These are phyloP conservation scores for Entomortierella parvispora DNA, from an alignment of 192 early-diverging fungal species.

Conservation along the genomic window DNA sequence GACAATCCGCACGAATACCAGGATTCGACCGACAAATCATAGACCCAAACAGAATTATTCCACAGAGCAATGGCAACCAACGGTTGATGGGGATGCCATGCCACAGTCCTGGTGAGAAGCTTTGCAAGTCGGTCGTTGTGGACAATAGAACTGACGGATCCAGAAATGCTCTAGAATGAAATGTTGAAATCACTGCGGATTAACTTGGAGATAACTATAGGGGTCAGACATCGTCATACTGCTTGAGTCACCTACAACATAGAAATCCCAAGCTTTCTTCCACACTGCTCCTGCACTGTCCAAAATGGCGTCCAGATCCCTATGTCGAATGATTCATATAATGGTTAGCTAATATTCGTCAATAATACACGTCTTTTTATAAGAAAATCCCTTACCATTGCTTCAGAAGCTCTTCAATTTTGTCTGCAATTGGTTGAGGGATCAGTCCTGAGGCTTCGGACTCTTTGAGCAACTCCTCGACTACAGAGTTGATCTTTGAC, in stretches of 20 bases:
- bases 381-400: conserved; percentile 21
- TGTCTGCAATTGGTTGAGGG: conserved; percentile 31
- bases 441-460: conserved; percentile 20
- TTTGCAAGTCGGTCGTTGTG: conserved; percentile 43
- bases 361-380: background rate
- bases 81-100: conserved; percentile 80
- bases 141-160: conserved; percentile 25
- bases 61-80: conserved; percentile 76
- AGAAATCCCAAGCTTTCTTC: conserved; percentile 37
- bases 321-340: background rate
- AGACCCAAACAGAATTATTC: conserved; percentile 73
- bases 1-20: conserved; percentile 54
- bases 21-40: conserved; percentile 67
- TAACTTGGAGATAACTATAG: no score
- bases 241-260: conserved; percentile 13
- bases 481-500: conserved; percentile 6
- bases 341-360: background rate
- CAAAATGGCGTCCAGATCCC: conserved; percentile 26
- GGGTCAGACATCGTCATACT: background rate
- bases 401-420: conserved; percentile 33
- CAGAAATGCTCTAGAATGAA: conserved; percentile 9
- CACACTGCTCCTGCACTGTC: conserved; percentile 10
- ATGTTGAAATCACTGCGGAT: no score
- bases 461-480: conserved; percentile 22
- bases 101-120: conserved; percentile 64